These are phyloP conservation scores for Sonneratia caseolaris DNA, from an alignment of 345 rosid genomes.

Conservation along the genomic window DNA sequence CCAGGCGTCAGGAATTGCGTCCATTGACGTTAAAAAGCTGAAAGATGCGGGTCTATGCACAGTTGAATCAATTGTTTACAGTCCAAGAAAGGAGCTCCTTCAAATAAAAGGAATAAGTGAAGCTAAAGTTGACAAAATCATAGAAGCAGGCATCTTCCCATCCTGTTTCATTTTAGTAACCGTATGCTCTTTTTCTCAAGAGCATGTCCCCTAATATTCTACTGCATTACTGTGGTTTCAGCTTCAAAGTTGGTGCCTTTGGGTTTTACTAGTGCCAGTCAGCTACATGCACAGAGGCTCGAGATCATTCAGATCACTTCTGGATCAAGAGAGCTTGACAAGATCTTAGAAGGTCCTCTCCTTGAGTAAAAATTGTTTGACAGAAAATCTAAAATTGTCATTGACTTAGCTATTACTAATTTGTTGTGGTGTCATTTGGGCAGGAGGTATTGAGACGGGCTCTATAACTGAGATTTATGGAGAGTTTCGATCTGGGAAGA, in stretches of 20 bases:
- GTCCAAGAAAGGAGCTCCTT: conserved; percentile 93
- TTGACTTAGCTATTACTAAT: not conserved
- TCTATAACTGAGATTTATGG: conserved; percentile 95
- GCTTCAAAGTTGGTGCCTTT: conserved; percentile 90
- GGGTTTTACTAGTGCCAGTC: conserved; percentile 91
- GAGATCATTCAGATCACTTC: conserved; percentile 95
- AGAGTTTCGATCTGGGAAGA: conserved; percentile 95
- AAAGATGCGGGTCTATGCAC: conserved; percentile 93
- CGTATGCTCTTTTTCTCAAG: conserved; percentile 7
- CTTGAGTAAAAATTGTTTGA: not conserved
- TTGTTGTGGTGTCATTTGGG: not conserved
- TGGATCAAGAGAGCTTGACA: conserved; percentile 92
- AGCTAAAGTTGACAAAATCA: conserved; percentile 87
- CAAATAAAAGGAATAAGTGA: conserved; percentile 96
- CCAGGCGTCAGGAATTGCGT: conserved; percentile 79
- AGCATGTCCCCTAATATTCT: not conserved
- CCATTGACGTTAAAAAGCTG: conserved; percentile 82
- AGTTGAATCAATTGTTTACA: conserved; percentile 81
- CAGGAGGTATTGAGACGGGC: conserved; percentile 95
- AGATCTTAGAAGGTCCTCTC: conserved; percentile 67
- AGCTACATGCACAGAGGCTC: conserved; percentile 82
- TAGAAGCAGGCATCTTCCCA: conserved; percentile 69
- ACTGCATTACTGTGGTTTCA: conserved; percentile 14
- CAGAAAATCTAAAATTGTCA: not conserved
- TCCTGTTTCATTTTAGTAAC: not conserved